Conservation (phyloP, 177 flowering plant species). For the Vitis hybrid region DNA sequence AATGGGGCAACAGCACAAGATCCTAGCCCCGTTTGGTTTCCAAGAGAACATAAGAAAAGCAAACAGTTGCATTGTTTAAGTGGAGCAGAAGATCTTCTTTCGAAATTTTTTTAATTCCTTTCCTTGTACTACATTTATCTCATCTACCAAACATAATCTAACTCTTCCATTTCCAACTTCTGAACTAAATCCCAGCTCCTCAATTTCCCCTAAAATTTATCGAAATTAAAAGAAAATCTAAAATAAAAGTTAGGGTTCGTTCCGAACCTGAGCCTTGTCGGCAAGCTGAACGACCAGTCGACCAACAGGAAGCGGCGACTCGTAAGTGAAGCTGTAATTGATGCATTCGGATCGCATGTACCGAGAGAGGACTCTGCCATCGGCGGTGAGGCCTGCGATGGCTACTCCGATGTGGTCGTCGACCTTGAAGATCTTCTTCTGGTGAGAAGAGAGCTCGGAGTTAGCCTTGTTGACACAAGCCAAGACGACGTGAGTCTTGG, state of each 20-base stretch:
- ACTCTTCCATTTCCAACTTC: neutral
- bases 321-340: slow-evolving; percentile 73
- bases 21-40: neutral
- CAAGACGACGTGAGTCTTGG: slow-evolving; percentile 81
- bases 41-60: neutral
- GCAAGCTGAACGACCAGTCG: slow-evolving; percentile 95
- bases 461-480: slow-evolving; percentile 93
- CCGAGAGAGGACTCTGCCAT: slow-evolving; percentile 85
- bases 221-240: slow-evolving; percentile 1
- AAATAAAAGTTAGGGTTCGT: slow-evolving; percentile 3
- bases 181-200: neutral
- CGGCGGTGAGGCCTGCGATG: slow-evolving; percentile 96
- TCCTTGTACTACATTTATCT: too few relatives aligned
- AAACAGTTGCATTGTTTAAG: neutral
- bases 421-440: slow-evolving; percentile 96
- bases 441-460: slow-evolving; percentile 93
- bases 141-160: too few relatives aligned
- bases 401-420: slow-evolving; percentile 97
- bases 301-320: slow-evolving; percentile 88
- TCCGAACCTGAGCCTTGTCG: slow-evolving; percentile 91
- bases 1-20: neutral
- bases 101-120: too few relatives aligned
- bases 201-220: too few relatives aligned
- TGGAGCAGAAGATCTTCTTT: too few relatives aligned
- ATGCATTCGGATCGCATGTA: slow-evolving; percentile 86